Evolutionary conservation across 1,284 basidiomycete species (phyloP), one percentile per base, ranked within the genome.

Genomic region (Pyrrhoderma noxium): DNA sequence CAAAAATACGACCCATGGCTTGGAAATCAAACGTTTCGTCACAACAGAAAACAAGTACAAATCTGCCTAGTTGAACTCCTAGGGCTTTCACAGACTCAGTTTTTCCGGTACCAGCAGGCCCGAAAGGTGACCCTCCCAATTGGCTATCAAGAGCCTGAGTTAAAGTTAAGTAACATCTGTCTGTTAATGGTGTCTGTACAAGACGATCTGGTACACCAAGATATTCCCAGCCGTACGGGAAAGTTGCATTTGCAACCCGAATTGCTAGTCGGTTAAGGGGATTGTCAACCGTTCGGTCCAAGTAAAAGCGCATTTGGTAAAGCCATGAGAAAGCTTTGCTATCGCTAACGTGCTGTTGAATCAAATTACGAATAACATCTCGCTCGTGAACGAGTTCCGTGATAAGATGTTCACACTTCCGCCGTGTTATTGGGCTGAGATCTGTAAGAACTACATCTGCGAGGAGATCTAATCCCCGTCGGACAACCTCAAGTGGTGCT

Each of bases 21-120:
- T 98, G 93, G 76, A 98, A 98, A 70, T 99, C 97, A 67, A 99
- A 99, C 0, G 92, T 97, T 68, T 99, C 95, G 69, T 99, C 96
- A 64, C 96, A 99, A 66, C 96, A 99, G 74, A 99, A 99, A 27
- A 99, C 96, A 45, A 99, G 75, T 16, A 99, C 96, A 63, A 99
- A 98, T 43, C 94, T 86, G 45, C 96, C 96, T 5, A 99, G 82
- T 63, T 97, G 94, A 1, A 97, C 92, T 51, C 96, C 96, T 22
- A 99, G 84, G 1, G 96, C 95, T 68, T 99, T 99, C 65, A 99
- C 96, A 0, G 95, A 99, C 69, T 99, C 96, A 0, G 96, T 99
- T 75, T 99, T 99, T 27, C 93, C 94, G 54, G 96, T 99, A 64
- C 96, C 96, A 27, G 96, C 96, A 37, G 96, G 96, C 23, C 96